These are phyloP conservation scores for Lagenidium sp. DNA, from an alignment of 352 stramenopile species.

Conservation along the genomic window DNA sequence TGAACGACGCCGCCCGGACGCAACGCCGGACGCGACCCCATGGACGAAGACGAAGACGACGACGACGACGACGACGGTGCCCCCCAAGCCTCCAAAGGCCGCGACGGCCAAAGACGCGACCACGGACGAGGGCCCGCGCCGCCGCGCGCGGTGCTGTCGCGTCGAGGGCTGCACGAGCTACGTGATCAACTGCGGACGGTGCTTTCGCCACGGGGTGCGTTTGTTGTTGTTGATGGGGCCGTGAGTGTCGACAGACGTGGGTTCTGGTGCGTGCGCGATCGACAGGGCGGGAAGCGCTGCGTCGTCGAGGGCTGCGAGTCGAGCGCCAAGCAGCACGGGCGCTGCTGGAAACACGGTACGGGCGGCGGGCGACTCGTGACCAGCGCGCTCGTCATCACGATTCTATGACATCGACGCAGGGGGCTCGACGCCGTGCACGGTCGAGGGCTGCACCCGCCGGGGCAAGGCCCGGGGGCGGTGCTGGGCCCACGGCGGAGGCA, in stretches of 20 bases:
- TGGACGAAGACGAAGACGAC: neutral
- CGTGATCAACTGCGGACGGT: slow-evolving; percentile 36
- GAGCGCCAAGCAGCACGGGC: slow-evolving; percentile 27
- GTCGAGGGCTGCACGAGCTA: slow-evolving; percentile 29
- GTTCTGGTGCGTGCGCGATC: neutral
- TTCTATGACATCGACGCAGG: neutral
- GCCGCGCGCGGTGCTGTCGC: slow-evolving; percentile 20
- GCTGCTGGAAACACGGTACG: slow-evolving; percentile 45
- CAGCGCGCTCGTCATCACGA: neutral
- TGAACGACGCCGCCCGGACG: no score
- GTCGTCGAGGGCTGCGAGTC: slow-evolving; percentile 22
- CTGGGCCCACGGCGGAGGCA: no score
- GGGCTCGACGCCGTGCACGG: slow-evolving; percentile 15
- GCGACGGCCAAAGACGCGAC: slow-evolving; percentile 3
- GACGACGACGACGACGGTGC: slow-evolving; percentile 3
- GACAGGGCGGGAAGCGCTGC: slow-evolving; percentile 39
- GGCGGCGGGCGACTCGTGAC: neutral
- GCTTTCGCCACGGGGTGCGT: slow-evolving; percentile 33
- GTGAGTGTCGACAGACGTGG: neutral
- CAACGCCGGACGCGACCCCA: neutral
- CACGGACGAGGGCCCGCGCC: slow-evolving; percentile 21
- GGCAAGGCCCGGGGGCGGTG: no score
- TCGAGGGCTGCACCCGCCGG: slow-evolving; percentile 15
- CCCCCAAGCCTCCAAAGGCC: slow-evolving; percentile 3
- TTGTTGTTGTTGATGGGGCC: neutral